Percentiles rank a stretch among this genome's conserved stretches.
Conservation (phyloP, 495 filamentous ascomycete genomes). For the Talaromyces liani region DNA sequence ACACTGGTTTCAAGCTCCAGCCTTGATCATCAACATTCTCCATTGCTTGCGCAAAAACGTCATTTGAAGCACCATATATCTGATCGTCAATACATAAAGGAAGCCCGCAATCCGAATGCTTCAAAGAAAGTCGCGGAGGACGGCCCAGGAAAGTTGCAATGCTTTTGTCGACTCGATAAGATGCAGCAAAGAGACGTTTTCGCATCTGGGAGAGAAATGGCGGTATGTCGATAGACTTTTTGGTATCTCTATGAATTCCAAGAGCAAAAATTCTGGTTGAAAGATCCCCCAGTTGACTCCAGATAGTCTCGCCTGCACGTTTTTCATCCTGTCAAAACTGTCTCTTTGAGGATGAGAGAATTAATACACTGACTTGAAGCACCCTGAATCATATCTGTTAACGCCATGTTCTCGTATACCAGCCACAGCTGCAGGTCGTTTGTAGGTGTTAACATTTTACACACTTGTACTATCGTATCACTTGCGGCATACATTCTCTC, state of each 20-base stretch:
- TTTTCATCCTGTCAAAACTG: background rate
- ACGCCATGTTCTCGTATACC: constrained; percentile 21
- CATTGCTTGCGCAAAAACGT: constrained; percentile 23
- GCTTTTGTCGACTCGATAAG: constrained; percentile 43
- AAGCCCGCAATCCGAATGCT: constrained; percentile 43
- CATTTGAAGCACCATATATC: constrained; percentile 28
- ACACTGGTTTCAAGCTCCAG: constrained; percentile 40
- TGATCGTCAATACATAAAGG: constrained; percentile 48
- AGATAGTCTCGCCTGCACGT: background rate
- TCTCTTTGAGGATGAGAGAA: no score
- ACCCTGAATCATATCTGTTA: constrained; percentile 18
- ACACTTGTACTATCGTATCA: constrained; percentile 20
- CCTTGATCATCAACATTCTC: constrained; percentile 34
- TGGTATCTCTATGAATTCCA: constrained; percentile 45
- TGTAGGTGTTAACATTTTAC: constrained; percentile 21
- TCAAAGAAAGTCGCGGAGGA: constrained; percentile 41
- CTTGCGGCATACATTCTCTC: constrained; percentile 22
- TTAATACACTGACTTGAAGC: constrained; percentile 21
- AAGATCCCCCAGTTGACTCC: background rate
- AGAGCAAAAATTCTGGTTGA: constrained; percentile 13
- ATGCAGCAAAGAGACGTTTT: constrained; percentile 39
- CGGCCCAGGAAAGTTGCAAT: constrained; percentile 46
- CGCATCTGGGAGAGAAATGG: constrained; percentile 39
- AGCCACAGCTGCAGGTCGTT: constrained; percentile 29
- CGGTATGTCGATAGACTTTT: constrained; percentile 23